phyloP scores from a whole-genome alignment of 495 filamentous ascomycete genomes.

The Penicillium tannophilum region DNA sequence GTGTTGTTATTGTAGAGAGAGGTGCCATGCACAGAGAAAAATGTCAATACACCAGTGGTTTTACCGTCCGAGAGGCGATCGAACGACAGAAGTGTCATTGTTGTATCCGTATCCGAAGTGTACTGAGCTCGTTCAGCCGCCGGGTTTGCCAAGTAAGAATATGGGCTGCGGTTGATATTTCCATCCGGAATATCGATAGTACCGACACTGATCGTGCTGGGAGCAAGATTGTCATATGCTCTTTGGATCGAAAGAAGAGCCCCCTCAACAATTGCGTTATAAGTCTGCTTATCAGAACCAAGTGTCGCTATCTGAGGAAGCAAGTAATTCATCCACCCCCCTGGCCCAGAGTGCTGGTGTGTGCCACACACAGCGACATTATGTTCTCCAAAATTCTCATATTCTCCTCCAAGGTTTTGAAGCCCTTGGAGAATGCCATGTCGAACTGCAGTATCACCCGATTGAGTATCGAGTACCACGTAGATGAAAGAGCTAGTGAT shows the following conservation, averaged over 20 bases:
- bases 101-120: constrained; percentile 78
- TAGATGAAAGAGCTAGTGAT: constrained; percentile 82
- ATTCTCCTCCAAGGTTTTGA: constrained; percentile 63
- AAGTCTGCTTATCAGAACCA: constrained; percentile 88
- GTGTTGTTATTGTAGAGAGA: constrained; percentile 93
- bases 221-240: constrained; percentile 74
- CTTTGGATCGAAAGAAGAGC: constrained; percentile 76
- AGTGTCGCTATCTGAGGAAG: constrained; percentile 89
- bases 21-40: constrained; percentile 94
- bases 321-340: constrained; percentile 93
- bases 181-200: constrained; percentile 71
- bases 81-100: constrained; percentile 81
- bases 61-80: constrained; percentile 69
- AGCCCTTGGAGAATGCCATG: constrained; percentile 82
- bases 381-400: constrained; percentile 72
- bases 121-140: constrained; percentile 74
- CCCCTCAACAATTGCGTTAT: constrained; percentile 87
- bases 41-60: constrained; percentile 78
- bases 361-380: constrained; percentile 93
- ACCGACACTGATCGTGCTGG: constrained; percentile 72
- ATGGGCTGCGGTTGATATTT: constrained; percentile 89
- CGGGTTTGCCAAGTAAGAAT: constrained; percentile 88
- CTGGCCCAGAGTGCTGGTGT: constrained; percentile 90
- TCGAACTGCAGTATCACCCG: constrained; percentile 87
- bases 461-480: constrained; percentile 82